Conservation (phyloP, 108 stramenopile genomes). For the Nitzschia putrida region DNA sequence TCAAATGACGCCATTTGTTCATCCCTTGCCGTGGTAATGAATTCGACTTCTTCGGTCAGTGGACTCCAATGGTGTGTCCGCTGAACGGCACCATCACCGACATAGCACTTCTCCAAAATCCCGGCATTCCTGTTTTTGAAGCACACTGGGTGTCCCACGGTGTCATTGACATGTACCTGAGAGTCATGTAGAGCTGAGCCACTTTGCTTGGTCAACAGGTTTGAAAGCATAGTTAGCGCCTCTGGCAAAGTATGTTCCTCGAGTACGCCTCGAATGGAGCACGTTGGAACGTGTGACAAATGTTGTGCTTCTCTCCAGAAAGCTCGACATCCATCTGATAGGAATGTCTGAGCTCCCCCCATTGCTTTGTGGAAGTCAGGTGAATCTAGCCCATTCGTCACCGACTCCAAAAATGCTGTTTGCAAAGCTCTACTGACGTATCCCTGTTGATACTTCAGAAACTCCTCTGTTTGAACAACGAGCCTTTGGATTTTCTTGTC, state of each 20-base stretch:
- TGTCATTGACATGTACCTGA: constrained; percentile 87
- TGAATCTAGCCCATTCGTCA: constrained; percentile 71
- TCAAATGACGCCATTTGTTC: constrained; percentile 66
- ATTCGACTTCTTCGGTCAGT: constrained; percentile 78
- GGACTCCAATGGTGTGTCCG: constrained; percentile 90
- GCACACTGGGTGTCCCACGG: constrained; percentile 85
- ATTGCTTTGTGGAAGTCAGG: constrained; percentile 82
- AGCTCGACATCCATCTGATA: constrained; percentile 72
- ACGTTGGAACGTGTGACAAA: constrained; percentile 78
- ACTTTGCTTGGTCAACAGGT: constrained; percentile 81
- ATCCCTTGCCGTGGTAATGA: constrained; percentile 73
- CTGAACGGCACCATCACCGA: constrained; percentile 59
- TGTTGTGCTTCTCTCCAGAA: constrained; percentile 91
- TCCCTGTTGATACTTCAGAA: constrained; percentile 89
- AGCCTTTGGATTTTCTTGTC: constrained; percentile 80
- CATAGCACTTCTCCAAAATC: constrained; percentile 66
- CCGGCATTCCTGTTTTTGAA: constrained; percentile 75
- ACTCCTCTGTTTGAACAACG: constrained; percentile 82
- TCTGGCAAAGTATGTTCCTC: constrained; percentile 87
- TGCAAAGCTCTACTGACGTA: constrained; percentile 82
- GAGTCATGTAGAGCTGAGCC: constrained; percentile 83
- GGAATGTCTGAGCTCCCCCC: constrained; percentile 75
- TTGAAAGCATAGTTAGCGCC: constrained; percentile 79
- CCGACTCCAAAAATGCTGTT: constrained; percentile 58
- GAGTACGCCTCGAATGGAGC: constrained; percentile 77